Conservation (phyloP, 805 yeast species). For the Lipomyces chichibuensis region DNA sequence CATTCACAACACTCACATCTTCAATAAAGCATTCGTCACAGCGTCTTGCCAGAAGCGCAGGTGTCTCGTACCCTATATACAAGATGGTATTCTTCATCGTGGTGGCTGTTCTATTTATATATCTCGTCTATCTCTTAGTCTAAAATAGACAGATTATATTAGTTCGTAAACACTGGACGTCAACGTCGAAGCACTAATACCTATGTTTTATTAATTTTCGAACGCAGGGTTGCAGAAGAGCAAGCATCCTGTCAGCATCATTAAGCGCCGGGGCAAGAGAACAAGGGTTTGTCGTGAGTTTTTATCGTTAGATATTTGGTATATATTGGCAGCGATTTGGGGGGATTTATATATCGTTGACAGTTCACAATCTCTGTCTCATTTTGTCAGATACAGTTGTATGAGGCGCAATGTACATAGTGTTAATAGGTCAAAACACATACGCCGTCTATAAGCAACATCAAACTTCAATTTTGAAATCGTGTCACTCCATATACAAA, state of each 20-base stretch:
- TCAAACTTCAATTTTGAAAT: neutral
- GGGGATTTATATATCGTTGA: neutral
- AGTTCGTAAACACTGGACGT: neutral
- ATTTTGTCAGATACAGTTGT: neutral
- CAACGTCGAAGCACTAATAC: neutral
- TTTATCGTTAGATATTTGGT: no score
- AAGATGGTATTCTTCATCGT: conserved; percentile 49
- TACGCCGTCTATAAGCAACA: neutral
- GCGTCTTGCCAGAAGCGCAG: conserved; percentile 54
- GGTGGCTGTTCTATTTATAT: conserved; percentile 21
- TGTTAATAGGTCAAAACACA: neutral
- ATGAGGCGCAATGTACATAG: neutral
- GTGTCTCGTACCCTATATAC: conserved; percentile 55
- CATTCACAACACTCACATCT: conserved; percentile 44
- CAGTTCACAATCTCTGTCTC: neutral
- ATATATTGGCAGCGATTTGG: no score
- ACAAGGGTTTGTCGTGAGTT: no score
- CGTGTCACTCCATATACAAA: neutral
- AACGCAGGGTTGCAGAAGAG: neutral
- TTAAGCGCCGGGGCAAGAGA: no score
- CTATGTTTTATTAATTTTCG: neutral
- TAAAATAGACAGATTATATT: conserved; percentile 8
- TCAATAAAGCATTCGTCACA: conserved; percentile 52
- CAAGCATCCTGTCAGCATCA: neutral
- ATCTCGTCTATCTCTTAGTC: conserved; percentile 25